Evolutionary conservation across 768 basidiomycete species (phyloP).

Genomic region (Gyrodon lividus): DNA sequence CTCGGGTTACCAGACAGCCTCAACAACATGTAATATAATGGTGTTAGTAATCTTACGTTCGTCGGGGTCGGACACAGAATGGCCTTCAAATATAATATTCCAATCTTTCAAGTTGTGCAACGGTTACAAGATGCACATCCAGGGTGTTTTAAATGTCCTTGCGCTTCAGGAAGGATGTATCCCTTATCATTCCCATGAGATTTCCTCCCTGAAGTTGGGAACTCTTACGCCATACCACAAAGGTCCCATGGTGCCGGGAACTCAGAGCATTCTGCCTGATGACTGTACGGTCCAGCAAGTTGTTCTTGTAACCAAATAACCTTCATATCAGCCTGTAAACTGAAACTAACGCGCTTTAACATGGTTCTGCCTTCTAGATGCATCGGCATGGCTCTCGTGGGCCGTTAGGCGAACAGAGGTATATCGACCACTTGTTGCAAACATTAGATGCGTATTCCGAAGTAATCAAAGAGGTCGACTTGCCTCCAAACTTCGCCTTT

Average conservation of each 20-base stretch:
- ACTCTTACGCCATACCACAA: slow-evolving; percentile 32
- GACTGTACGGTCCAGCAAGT: slow-evolving; percentile 35
- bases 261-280: slow-evolving; percentile 24
- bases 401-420: slow-evolving; percentile 33
- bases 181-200: not conserved
- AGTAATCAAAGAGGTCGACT: slow-evolving; percentile 24
- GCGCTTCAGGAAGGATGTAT: not conserved
- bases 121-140: not conserved
- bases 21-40: no score
- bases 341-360: no score
- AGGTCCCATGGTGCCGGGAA: slow-evolving; percentile 25
- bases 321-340: not conserved
- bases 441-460: slow-evolving; percentile 26
- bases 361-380: slow-evolving; percentile 25
- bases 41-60: no score
- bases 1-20: no score
- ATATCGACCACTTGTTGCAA: slow-evolving; percentile 28
- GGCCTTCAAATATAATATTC: no score
- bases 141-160: not conserved
- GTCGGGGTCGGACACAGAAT: no score
- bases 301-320: slow-evolving; percentile 24
- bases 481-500: slow-evolving; percentile 31
- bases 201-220: slow-evolving; percentile 16
- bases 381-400: slow-evolving; percentile 36
- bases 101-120: no score